phyloP scores from a whole-genome alignment of 129 eudicot genomes.

The Centrapalus pauciflorus region DNA sequence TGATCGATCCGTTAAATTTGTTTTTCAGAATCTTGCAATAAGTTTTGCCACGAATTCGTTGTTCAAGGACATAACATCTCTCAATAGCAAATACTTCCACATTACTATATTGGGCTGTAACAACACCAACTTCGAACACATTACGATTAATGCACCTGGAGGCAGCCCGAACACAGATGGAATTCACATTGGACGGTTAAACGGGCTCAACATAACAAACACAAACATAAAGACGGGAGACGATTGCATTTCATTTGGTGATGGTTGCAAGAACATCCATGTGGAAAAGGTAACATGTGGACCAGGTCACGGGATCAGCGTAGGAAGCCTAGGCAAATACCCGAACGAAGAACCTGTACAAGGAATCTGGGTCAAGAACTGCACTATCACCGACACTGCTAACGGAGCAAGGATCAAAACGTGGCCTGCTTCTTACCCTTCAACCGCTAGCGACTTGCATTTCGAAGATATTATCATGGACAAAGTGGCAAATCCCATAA shows the following conservation, averaged over 20 bases:
- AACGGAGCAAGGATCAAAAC: conserved; percentile 53
- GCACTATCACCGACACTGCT: conserved; percentile 30
- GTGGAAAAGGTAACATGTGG: conserved; percentile 43
- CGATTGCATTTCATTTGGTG: conserved; percentile 67
- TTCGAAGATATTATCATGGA: conserved; percentile 47
- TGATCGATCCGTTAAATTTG: too few relatives aligned
- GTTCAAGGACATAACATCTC: conserved; percentile 30
- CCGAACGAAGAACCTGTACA: conserved; percentile 34
- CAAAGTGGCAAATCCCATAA: conserved; percentile 42
- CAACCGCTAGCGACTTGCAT: conserved; percentile 26
- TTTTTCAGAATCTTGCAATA: conserved; percentile 35
- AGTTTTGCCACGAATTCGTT: conserved; percentile 23
- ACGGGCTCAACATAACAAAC: conserved; percentile 20
- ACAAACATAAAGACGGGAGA: conserved; percentile 44
- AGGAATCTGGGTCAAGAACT: conserved; percentile 40
- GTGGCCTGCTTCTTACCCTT: conserved; percentile 37
- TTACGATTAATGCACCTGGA: conserved; percentile 36
- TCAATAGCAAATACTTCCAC: conserved; percentile 50
- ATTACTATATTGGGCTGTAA: conserved; percentile 15
- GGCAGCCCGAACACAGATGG: conserved; percentile 55
- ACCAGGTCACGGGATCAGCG: conserved; percentile 63
- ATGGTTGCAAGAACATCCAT: conserved; percentile 26
- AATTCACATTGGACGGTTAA: conserved; percentile 38
- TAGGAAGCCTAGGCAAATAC: conserved; percentile 57
- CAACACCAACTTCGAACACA: conserved; percentile 18